A percentile compares a stretch with the other conserved stretches of the same genome.
Evolutionary conservation across 164 flowering plant genomes (phyloP).

Genomic region (Macadamia integrifolia): DNA sequence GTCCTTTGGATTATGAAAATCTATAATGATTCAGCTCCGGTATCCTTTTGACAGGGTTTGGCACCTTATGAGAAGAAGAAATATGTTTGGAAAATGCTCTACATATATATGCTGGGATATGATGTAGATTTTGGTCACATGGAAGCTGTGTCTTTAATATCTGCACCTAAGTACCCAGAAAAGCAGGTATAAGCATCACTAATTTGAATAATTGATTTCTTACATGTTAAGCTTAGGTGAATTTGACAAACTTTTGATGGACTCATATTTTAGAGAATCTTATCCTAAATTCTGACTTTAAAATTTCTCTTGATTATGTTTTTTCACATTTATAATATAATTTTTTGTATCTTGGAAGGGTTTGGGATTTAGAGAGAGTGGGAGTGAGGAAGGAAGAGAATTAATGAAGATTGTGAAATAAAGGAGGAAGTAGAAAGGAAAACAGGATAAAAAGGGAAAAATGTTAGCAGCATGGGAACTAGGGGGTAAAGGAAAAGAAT

Average conservation of each 20-base stretch:
- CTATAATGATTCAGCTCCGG: constrained; percentile 1
- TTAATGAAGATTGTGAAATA: not conserved
- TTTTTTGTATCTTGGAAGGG: too few relatives aligned
- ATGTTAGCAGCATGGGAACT: too few relatives aligned
- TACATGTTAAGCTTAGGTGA: not conserved
- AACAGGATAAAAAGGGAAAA: too few relatives aligned
- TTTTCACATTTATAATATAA: not conserved
- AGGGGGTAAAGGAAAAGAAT: too few relatives aligned
- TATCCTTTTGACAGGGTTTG: constrained; percentile 55
- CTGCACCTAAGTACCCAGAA: constrained; percentile 99
- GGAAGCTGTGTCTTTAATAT: constrained; percentile 98
- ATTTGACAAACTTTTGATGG: too few relatives aligned
- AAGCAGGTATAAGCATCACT: constrained; percentile 61
- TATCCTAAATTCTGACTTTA: too few relatives aligned
- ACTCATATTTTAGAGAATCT: too few relatives aligned
- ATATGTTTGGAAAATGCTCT: constrained; percentile 99
- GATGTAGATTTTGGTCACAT: constrained; percentile 99
- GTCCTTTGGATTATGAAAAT: constrained; percentile 1
- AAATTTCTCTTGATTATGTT: too few relatives aligned
- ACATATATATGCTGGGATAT: constrained; percentile 93
- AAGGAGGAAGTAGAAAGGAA: not conserved
- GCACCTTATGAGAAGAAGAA: constrained; percentile 95
- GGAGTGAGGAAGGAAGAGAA: not conserved
- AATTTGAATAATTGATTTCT: not conserved
- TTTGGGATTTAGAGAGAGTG: too few relatives aligned